phyloP scores from a whole-genome alignment of 768 basidiomycete species.

The Hydnomerulius pinastri region DNA sequence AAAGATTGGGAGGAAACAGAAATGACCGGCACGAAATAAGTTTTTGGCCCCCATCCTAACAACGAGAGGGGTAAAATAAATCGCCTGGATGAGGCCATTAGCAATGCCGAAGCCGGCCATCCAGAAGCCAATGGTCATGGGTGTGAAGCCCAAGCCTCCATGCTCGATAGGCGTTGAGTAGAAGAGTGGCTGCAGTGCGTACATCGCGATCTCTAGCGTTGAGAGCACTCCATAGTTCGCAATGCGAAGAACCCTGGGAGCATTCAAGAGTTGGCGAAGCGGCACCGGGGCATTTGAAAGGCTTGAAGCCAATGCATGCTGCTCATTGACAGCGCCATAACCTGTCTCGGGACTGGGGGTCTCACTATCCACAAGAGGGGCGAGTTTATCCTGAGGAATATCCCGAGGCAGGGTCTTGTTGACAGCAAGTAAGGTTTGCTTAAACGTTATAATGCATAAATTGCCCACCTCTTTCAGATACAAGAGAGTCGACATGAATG shows the following conservation, averaged over 20 bases:
- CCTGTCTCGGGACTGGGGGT: conserved; percentile 5
- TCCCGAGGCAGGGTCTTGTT: conserved; percentile 21
- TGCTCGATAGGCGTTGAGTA: conserved; percentile 37
- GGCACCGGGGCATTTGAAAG: conserved; percentile 19
- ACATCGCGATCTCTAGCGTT: conserved; percentile 34
- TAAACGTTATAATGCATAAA: background rate
- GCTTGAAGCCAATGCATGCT: conserved; percentile 1
- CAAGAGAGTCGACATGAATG: conserved; percentile 8
- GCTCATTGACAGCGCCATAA: conserved; percentile 16
- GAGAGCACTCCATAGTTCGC: conserved; percentile 41
- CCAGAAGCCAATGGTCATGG: conserved; percentile 37
- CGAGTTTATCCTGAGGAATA: conserved; percentile 13
- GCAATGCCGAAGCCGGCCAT: conserved; percentile 37
- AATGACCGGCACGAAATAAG: conserved; percentile 30
- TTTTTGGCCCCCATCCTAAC: conserved; percentile 31
- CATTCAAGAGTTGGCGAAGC: conserved; percentile 31
- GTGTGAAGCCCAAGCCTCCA: conserved; percentile 40
- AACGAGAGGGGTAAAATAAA: conserved; percentile 35
- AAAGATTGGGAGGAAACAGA: conserved; percentile 32
- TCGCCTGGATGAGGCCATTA: conserved; percentile 33
- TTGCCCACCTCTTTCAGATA: conserved; percentile 24
- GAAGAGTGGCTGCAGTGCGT: conserved; percentile 41
- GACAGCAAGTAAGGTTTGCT: conserved; percentile 4
- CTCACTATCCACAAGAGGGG: conserved; percentile 14
- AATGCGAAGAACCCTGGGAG: conserved; percentile 32